phyloP scores from a whole-genome alignment of 108 stramenopile species.

The Skeletonema menzelii region DNA sequence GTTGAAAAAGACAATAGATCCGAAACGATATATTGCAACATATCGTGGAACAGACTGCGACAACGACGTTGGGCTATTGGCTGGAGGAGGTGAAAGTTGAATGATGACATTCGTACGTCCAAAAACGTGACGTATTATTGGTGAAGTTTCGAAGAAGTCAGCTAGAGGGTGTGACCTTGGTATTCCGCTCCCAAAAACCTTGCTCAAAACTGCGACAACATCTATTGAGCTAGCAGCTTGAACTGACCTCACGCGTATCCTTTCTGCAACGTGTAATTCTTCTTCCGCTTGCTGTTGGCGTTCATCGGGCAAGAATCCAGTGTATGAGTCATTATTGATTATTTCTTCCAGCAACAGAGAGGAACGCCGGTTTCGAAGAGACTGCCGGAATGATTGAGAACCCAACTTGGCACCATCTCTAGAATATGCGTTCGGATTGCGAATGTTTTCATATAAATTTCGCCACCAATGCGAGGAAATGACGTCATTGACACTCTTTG shows the following conservation, averaged over 20 bases:
- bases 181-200: conserved; percentile 64
- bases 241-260: conserved; percentile 59
- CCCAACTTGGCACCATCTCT: not conserved
- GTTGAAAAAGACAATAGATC: conserved; percentile 91
- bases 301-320: conserved; percentile 31
- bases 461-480: conserved; percentile 9
- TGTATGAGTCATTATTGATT: conserved; percentile 31
- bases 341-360: conserved; percentile 39
- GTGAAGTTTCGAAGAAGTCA: conserved; percentile 43
- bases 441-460: conserved; percentile 1
- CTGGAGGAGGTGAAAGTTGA: conserved; percentile 54
- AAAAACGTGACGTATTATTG: conserved; percentile 65
- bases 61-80: conserved; percentile 27
- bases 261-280: conserved; percentile 33
- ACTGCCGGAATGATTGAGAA: conserved; percentile 22
- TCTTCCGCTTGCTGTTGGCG: conserved; percentile 32
- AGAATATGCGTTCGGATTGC: not conserved
- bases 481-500: conserved; percentile 6
- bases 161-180: conserved; percentile 44
- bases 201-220: conserved; percentile 61
- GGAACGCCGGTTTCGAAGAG: conserved; percentile 39
- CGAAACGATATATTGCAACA: conserved; percentile 89
- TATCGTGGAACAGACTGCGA: conserved; percentile 55
- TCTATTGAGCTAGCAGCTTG: conserved; percentile 78
- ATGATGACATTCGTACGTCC: conserved; percentile 65